These are phyloP conservation scores for Nymphaea colorata DNA, from an alignment of 164 flowering plant genomes.

Conservation along the genomic window DNA sequence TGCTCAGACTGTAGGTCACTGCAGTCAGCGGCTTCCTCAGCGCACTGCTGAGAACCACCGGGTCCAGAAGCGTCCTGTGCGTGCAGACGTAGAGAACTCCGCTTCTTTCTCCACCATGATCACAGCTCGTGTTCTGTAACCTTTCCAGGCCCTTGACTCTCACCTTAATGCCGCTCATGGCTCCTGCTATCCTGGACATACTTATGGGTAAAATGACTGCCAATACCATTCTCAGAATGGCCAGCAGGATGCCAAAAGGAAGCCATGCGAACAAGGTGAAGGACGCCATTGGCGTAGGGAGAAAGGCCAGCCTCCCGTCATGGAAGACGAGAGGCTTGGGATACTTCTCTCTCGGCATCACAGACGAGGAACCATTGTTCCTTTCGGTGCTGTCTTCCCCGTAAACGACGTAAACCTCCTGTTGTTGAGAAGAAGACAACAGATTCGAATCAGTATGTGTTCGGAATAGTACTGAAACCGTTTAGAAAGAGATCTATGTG, in stretches of 20 bases:
- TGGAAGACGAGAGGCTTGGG: slow-evolving; percentile 79
- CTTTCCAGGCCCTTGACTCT: slow-evolving; percentile 19
- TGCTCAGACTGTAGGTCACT: slow-evolving; percentile 79
- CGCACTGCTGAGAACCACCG: slow-evolving; percentile 37
- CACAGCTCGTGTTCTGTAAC: slow-evolving; percentile 1
- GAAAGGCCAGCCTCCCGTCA: slow-evolving; percentile 80
- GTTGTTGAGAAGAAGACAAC: slow-evolving; percentile 6
- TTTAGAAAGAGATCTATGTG: too few species aligned
- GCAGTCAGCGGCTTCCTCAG: slow-evolving; percentile 47
- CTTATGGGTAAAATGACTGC: slow-evolving; percentile 47
- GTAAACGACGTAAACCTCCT: slow-evolving; percentile 54
- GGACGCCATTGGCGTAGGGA: slow-evolving; percentile 68
- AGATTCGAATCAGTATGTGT: background rate
- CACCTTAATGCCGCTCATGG: slow-evolving; percentile 29
- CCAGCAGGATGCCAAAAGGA: slow-evolving; percentile 49
- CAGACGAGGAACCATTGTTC: slow-evolving; percentile 2
- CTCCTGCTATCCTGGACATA: slow-evolving; percentile 17
- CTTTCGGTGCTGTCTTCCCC: slow-evolving; percentile 24
- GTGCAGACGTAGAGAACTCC: slow-evolving; percentile 69
- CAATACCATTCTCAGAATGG: slow-evolving; percentile 39
- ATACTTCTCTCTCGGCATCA: slow-evolving; percentile 51
- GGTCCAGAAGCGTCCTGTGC: slow-evolving; percentile 79
- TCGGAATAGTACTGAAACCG: too few species aligned
- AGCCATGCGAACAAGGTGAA: slow-evolving; percentile 70
- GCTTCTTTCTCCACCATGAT: background rate